phyloP scores from a whole-genome alignment of 2,329 filamentous ascomycete genomes.

The Arachnopeziza araneosa region DNA sequence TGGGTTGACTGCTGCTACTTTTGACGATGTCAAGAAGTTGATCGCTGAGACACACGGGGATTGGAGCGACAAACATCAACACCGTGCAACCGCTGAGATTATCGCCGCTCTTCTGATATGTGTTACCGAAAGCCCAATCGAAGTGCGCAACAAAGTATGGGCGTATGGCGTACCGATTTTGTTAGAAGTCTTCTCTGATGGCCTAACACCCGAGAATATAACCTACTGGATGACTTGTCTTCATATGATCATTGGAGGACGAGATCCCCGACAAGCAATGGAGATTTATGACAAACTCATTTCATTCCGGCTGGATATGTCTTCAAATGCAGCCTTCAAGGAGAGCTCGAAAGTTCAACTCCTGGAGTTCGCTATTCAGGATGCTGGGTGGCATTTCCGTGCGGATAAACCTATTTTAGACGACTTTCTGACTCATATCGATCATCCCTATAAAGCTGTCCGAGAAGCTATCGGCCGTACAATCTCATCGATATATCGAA shows the following conservation, averaged over 20 bases:
- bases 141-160: conserved; percentile 75
- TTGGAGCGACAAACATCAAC: conserved; percentile 95
- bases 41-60: conserved; percentile 76
- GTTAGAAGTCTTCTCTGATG: conserved; percentile 80
- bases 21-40: conserved; percentile 83
- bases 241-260: conserved; percentile 80
- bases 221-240: conserved; percentile 94
- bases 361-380: conserved; percentile 79
- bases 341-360: conserved; percentile 95
- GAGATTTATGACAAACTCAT: conserved; percentile 80
- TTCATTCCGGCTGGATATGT: conserved; percentile 86
- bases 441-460: conserved; percentile 97
- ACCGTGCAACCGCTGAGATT: conserved; percentile 92
- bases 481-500: conserved; percentile 81
- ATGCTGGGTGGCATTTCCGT: conserved; percentile 94
- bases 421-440: conserved; percentile 84
- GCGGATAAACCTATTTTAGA: conserved; percentile 81
- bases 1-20: conserved; percentile 68
- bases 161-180: conserved; percentile 85
- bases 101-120: conserved; percentile 78
- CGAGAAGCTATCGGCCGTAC: conserved; percentile 91
- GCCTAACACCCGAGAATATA: conserved; percentile 87
- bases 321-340: conserved; percentile 95
- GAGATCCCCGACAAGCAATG: conserved; percentile 82
- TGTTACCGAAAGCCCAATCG: conserved; percentile 69